These are phyloP conservation scores for Yueomyces sinensis DNA, from an alignment of 805 yeast genomes.

Conservation along the genomic window DNA sequence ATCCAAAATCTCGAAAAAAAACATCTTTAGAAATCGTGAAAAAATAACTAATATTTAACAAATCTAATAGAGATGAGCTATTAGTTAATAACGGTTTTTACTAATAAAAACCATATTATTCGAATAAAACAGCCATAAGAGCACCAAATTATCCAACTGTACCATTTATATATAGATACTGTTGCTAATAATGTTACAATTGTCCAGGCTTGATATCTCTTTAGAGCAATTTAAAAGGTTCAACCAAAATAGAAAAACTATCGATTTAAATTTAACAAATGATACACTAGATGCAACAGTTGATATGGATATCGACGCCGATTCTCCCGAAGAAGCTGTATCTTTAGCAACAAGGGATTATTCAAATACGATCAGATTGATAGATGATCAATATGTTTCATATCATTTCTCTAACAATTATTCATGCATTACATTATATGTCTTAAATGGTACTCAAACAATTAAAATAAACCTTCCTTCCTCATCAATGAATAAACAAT, in stretches of 20 bases:
- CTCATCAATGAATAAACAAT: conserved; percentile 13
- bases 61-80: too few species aligned
- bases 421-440: conserved; percentile 12
- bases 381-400: conserved; percentile 11
- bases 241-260: too few species aligned
- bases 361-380: conserved; percentile 10
- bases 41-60: too few species aligned
- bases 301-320: too few species aligned
- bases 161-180: too few species aligned
- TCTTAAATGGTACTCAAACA: conserved; percentile 10
- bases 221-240: conserved; percentile 8
- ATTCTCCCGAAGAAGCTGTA: not conserved
- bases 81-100: too few species aligned
- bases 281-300: not conserved
- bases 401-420: conserved; percentile 15
- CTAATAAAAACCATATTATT: too few species aligned
- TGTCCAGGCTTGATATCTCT: conserved; percentile 19
- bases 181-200: too few species aligned
- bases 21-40: too few species aligned
- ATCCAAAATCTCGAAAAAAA: too few species aligned
- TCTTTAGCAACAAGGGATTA: conserved; percentile 7
- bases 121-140: too few species aligned
- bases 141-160: too few species aligned
- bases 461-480: conserved; percentile 15
- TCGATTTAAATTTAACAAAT: not conserved